phyloP scores from a whole-genome alignment of 805 yeast genomes.

The Cyberlindnera sargentensis region DNA sequence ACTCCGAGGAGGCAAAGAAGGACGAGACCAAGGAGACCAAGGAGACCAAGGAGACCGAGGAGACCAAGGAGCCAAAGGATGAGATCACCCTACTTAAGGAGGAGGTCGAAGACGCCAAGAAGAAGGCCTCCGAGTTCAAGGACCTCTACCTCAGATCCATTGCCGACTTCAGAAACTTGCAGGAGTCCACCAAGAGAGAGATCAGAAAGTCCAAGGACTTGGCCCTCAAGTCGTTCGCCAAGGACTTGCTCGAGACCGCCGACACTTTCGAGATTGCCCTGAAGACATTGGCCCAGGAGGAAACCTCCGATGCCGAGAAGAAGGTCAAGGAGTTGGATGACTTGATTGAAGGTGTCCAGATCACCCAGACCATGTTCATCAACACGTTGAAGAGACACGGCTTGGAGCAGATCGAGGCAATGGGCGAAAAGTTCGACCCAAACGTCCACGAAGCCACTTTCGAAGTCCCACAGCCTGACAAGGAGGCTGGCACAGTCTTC shows the following conservation, averaged over 20 bases:
- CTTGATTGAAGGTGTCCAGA: slow-evolving; percentile 44
- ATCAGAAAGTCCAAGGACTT: slow-evolving; percentile 24
- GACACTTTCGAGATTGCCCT: slow-evolving; percentile 26
- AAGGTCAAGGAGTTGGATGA: slow-evolving; percentile 36
- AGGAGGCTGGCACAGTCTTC: slow-evolving; percentile 47
- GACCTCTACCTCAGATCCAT: slow-evolving; percentile 22
- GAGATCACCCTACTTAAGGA: slow-evolving; percentile 15
- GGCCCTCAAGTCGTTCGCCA: slow-evolving; percentile 24
- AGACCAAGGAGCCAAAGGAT: slow-evolving; percentile 16
- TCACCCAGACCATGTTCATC: slow-evolving; percentile 42
- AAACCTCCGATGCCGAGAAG: slow-evolving; percentile 18
- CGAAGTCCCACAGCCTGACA: slow-evolving; percentile 46
- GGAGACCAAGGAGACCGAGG: slow-evolving; percentile 8
- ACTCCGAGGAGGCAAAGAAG: slow-evolving; percentile 23
- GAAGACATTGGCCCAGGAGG: slow-evolving; percentile 21
- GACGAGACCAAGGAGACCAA: slow-evolving; percentile 8
- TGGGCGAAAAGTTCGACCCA: slow-evolving; percentile 44
- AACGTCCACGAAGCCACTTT: slow-evolving; percentile 48
- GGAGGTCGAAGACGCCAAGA: slow-evolving; percentile 19
- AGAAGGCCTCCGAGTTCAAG: slow-evolving; percentile 22
- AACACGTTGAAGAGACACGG: slow-evolving; percentile 45
- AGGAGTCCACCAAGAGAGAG: slow-evolving; percentile 25
- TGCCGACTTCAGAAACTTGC: slow-evolving; percentile 26
- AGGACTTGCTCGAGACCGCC: slow-evolving; percentile 22
- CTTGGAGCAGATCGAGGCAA: slow-evolving; percentile 40